A percentile compares a stretch with the other conserved stretches of the same genome.
phyloP scores from a whole-genome alignment of 2,329 filamentous ascomycete species.

The Coleophoma eucalyptorum region DNA sequence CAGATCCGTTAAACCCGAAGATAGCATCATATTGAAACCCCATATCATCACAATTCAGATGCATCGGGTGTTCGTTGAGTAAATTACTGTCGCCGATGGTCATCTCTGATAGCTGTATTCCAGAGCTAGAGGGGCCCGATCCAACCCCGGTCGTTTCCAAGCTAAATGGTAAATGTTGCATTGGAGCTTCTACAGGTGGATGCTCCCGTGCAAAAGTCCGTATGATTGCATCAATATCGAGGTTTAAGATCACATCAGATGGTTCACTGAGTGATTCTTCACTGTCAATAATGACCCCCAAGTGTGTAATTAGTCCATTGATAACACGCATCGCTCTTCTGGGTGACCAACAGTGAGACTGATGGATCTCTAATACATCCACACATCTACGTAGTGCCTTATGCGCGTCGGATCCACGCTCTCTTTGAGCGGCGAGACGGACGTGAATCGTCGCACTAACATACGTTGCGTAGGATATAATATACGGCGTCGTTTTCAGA shows the following conservation, averaged over 20 bases:
- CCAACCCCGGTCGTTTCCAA: neutral
- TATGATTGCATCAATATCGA: slow-evolving; percentile 7
- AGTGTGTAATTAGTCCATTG: slow-evolving; percentile 1
- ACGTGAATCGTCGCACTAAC: slow-evolving; percentile 13
- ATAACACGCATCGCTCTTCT: slow-evolving; percentile 6
- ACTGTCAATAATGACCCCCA: slow-evolving; percentile 1
- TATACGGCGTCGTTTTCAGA: slow-evolving; percentile 43
- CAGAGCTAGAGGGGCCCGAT: neutral
- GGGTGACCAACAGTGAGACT: slow-evolving; percentile 3
- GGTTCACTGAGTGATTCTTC: neutral
- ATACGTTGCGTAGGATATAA: slow-evolving; percentile 55
- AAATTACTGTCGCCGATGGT: neutral
- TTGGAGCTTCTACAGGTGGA: neutral
- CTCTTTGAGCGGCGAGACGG: slow-evolving; percentile 7
- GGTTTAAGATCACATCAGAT: neutral
- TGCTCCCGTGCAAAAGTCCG: slow-evolving; percentile 1
- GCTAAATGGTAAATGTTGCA: neutral
- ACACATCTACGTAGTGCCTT: slow-evolving; percentile 3
- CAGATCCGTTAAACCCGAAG: slow-evolving; percentile 8
- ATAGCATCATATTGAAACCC: slow-evolving; percentile 3
- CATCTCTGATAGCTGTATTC: neutral
- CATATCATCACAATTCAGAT: neutral
- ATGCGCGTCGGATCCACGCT: slow-evolving; percentile 5
- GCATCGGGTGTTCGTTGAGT: neutral
- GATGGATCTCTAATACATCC: slow-evolving; percentile 4